phyloP scores from a whole-genome alignment of 2,329 filamentous ascomycete genomes.

The Ampelomyces quisqualis region DNA sequence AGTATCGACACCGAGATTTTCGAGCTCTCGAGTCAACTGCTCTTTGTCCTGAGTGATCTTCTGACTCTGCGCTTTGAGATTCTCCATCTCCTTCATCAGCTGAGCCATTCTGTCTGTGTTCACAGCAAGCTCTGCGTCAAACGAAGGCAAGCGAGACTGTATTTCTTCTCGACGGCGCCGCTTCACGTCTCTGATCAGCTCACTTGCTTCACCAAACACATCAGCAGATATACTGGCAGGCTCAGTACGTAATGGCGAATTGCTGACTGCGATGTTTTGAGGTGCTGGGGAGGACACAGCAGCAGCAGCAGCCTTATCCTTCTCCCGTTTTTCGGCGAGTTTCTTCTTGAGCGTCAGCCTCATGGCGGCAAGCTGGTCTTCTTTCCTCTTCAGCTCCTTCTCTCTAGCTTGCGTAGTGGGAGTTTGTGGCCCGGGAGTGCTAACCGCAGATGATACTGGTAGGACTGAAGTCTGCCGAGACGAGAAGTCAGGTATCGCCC shows the following conservation, averaged over 20 bases:
- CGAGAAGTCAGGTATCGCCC: slow-evolving; percentile 26
- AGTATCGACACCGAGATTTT: slow-evolving; percentile 51
- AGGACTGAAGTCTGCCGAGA: slow-evolving; percentile 26
- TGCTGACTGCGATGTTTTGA: too few relatives aligned
- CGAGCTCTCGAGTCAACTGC: slow-evolving; percentile 52
- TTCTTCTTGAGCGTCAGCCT: slow-evolving; percentile 31
- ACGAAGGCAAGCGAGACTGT: slow-evolving; percentile 49
- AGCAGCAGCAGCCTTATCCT: slow-evolving; percentile 17
- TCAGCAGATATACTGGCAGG: background rate
- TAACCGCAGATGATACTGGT: slow-evolving; percentile 27
- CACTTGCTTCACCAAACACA: background rate
- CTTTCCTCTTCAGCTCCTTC: slow-evolving; percentile 50
- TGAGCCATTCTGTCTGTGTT: slow-evolving; percentile 44
- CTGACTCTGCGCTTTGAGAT: slow-evolving; percentile 42
- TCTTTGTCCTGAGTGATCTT: slow-evolving; percentile 46
- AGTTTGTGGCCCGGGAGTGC: slow-evolving; percentile 41
- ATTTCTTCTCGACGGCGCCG: slow-evolving; percentile 50
- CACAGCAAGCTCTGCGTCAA: slow-evolving; percentile 49
- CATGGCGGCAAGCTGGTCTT: slow-evolving; percentile 53
- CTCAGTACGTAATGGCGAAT: background rate
- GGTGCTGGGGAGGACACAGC: slow-evolving; percentile 9
- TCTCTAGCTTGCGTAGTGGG: slow-evolving; percentile 40
- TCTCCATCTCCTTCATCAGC: slow-evolving; percentile 50
- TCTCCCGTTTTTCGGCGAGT: slow-evolving; percentile 27
- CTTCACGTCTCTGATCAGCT: slow-evolving; percentile 12